A percentile compares a stretch with the other conserved stretches of the same genome.
Evolutionary conservation across 2,329 filamentous ascomycete species (phyloP).

Genomic region (Diaporthe citriasiana): DNA sequence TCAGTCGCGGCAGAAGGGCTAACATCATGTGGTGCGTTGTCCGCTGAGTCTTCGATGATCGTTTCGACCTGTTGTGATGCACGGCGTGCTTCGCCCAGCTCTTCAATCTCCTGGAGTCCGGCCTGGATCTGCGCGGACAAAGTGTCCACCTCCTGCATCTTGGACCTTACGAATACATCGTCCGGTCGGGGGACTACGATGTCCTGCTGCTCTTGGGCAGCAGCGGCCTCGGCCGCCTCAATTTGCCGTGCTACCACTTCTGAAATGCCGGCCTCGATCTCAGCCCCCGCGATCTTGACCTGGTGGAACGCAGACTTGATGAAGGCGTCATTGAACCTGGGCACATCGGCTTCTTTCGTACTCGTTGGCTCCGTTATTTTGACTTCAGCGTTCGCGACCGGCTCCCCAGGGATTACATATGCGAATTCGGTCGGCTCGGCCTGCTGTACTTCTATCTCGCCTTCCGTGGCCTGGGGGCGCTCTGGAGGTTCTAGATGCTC

Average conservation of each 20-base stretch:
- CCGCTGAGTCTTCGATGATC: conserved; percentile 5
- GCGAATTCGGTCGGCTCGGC: conserved; percentile 24
- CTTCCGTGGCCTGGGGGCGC: not conserved
- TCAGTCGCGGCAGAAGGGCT: not conserved
- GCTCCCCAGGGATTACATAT: conserved; percentile 2
- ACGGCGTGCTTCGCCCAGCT: conserved; percentile 10
- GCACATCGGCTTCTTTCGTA: not conserved
- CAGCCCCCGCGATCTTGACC: conserved; percentile 35
- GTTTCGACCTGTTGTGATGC: conserved; percentile 10
- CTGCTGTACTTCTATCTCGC: conserved; percentile 31
- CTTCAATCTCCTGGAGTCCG: not conserved
- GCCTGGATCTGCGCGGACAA: not conserved
- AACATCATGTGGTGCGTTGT: not conserved
- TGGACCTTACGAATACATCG: not conserved
- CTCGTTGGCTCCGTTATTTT: conserved; percentile 8
- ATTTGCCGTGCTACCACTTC: conserved; percentile 44
- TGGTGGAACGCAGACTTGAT: conserved; percentile 39
- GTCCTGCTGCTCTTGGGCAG: not conserved
- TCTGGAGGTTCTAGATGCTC: conserved; percentile 28
- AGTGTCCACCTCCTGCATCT: not conserved
- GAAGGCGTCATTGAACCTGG: conserved; percentile 25
- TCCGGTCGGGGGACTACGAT: not conserved
- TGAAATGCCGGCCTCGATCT: conserved; percentile 47
- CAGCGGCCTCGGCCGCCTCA: conserved; percentile 34
- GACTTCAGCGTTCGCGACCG: conserved; percentile 18